Percentiles rank a stretch among this genome's conserved stretches.
These are phyloP conservation scores for Linum trigynum DNA, from an alignment of 345 rosid species.

Conservation along the genomic window DNA sequence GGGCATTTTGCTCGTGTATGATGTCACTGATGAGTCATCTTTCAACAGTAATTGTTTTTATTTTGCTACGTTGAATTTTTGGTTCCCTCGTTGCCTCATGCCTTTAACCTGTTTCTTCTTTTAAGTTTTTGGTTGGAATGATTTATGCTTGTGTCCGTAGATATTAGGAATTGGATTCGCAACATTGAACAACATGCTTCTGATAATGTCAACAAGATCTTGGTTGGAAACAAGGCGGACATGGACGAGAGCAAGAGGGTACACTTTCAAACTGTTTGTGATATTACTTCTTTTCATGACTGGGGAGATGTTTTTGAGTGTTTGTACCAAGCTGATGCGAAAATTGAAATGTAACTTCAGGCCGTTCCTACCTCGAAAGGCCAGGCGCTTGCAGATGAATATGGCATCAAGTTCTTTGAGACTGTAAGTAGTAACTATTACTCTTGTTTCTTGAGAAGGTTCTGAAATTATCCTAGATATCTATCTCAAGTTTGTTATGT, in stretches of 20 bases:
- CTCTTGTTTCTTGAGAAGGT: background rate
- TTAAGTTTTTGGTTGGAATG: background rate
- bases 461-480: too few species aligned
- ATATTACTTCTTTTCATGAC: background rate
- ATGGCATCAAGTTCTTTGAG: slow-evolving; percentile 97
- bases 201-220: slow-evolving; percentile 90
- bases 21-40: slow-evolving; percentile 97
- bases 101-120: background rate
- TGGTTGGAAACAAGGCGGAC: slow-evolving; percentile 99
- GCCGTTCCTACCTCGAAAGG: slow-evolving; percentile 96
- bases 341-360: slow-evolving; percentile 25
- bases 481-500: background rate
- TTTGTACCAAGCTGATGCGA: background rate
- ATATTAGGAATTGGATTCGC: slow-evolving; percentile 97
- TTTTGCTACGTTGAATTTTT: background rate
- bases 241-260: slow-evolving; percentile 99
- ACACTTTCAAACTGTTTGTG: background rate
- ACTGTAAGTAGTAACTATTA: slow-evolving; percentile 44
- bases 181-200: slow-evolving; percentile 99
- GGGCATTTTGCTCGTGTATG: slow-evolving; percentile 99
- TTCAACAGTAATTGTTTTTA: slow-evolving; percentile 53
- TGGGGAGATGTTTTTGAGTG: background rate
- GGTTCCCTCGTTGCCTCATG: background rate
- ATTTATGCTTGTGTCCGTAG: slow-evolving; percentile 34
- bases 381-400: slow-evolving; percentile 98